Evolutionary conservation across 1,284 basidiomycete species (phyloP).

Genomic region (Phellinidium pouzarii): DNA sequence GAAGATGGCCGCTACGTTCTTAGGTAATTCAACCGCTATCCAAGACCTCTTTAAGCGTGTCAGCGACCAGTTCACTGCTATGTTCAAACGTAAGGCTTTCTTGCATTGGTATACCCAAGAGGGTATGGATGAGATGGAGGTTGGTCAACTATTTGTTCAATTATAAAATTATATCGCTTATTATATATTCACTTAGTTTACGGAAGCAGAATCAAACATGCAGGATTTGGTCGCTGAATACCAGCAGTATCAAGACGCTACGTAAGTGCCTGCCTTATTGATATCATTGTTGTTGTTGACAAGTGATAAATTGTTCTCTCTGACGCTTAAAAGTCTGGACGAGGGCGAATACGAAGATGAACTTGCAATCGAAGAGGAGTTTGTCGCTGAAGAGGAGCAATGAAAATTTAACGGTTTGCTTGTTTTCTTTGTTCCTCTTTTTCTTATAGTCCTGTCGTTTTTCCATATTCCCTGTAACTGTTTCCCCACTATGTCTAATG

Average conservation of each 20-base stretch:
- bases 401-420: not conserved
- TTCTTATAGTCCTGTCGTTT: not conserved
- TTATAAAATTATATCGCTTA: not conserved
- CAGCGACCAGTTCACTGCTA: conserved; percentile 94
- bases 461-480: not conserved
- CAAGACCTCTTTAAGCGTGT: conserved; percentile 98
- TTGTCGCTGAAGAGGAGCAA: conserved; percentile 14
- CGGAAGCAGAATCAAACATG: conserved; percentile 96
- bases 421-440: not conserved
- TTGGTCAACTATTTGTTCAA: conserved; percentile 26
- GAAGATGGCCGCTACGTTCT: conserved; percentile 96
- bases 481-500: too few relatives aligned
- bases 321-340: conserved; percentile 45
- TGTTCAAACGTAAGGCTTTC: conserved; percentile 99
- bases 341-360: conserved; percentile 72
- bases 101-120: conserved; percentile 99
- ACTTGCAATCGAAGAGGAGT: too few relatives aligned
- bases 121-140: conserved; percentile 99
- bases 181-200: conserved; percentile 50
- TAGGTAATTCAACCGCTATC: conserved; percentile 96
- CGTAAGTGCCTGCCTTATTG: conserved; percentile 41
- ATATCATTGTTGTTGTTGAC: not conserved
- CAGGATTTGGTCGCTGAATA: conserved; percentile 92
- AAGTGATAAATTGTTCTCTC: not conserved
- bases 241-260: conserved; percentile 95